Base-by-base conservation (phyloP, 2,329 filamentous ascomycete genomes). In the Trichothecium roseum region DNA sequence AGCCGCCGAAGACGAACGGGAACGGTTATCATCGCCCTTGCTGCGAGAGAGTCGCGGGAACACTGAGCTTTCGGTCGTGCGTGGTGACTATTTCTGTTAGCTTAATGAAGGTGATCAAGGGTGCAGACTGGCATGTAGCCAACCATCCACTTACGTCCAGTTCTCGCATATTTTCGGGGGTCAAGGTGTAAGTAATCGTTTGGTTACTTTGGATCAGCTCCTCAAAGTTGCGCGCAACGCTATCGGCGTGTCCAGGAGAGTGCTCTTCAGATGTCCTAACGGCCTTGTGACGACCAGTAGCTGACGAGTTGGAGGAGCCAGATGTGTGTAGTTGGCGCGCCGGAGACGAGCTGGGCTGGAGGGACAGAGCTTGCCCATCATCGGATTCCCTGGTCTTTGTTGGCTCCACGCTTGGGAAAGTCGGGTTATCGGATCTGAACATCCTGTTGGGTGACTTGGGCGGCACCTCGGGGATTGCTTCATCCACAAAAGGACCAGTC, bases 111-210 rank as follows among this genome's bases (percentile, higher is more conserved):
- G 14, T 4, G 14, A n/a, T 24, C 10, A 10, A 27, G 18, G 30
- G 28, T 32, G 20, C 18, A 32, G 10, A 24, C 20, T 24, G 20
- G 20, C 20, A 24, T 24, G 13, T 4, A 9, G n/a, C 28, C n/a
- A n/a, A n/a, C n/a, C 8, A 17, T 32, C 13, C 15, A 64, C 73
- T 61, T 62, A 84, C 81, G 55, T 84, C 78, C 47, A 84, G 78
- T 44, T 84, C 73, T 41, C 82, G 78, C 72, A 89, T 84, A 45
- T 71, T 84, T 50, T 83, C 78, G 0, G 84, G 84, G 0, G 84
- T 91, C 18, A 89, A 65, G 2, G 84, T 89, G 53, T 82, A 89
- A 47, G 84, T 84, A 30, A 89, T 78, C 2, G 84, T 89, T 51
- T 87, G 76, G 46, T 86, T 81, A 54, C 84, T 87, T 38, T 84